A percentile compares a stretch with the other conserved stretches of the same genome.
Evolutionary conservation across 2,329 filamentous ascomycete species (phyloP).

Genomic region (Raffaelea deltoideospora): DNA sequence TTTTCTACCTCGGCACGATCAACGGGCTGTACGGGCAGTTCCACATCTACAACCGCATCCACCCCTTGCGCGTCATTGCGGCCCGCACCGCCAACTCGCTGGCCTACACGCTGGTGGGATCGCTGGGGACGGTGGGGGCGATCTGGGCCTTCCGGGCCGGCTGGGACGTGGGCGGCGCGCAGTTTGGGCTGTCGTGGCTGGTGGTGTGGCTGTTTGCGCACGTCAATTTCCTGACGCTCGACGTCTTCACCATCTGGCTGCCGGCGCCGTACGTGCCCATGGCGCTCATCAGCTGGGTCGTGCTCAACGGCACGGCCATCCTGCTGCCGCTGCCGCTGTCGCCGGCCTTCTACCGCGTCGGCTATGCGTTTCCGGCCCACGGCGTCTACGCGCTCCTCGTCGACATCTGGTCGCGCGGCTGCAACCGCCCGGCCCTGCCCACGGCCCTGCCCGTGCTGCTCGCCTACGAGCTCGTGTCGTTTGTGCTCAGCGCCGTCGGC

Average conservation of each 20-base stretch:
- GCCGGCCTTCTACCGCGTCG: conserved; percentile 24
- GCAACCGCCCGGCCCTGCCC: conserved; percentile 20
- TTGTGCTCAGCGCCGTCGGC: conserved; percentile 12
- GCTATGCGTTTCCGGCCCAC: conserved; percentile 24
- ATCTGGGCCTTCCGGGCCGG: conserved; percentile 28
- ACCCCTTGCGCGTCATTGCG: conserved; percentile 16
- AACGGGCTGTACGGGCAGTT: conserved; percentile 20
- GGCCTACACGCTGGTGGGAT: conserved; percentile 20
- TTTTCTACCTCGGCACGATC: conserved; percentile 18
- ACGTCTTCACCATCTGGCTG: conserved; percentile 25
- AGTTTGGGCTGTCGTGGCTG: conserved; percentile 16
- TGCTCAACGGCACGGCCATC: conserved; percentile 25
- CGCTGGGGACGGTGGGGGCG: conserved; percentile 22
- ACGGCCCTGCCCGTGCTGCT: conserved; percentile 27
- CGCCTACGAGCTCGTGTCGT: conserved; percentile 17
- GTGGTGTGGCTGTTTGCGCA: conserved; percentile 20
- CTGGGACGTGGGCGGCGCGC: conserved; percentile 21
- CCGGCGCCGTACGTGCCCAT: conserved; percentile 22
- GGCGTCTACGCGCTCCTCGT: conserved; percentile 23
- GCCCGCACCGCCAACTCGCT: conserved; percentile 15
- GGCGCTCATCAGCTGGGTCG: conserved; percentile 22
- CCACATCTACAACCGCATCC: conserved; percentile 19
- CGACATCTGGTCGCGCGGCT: conserved; percentile 27
- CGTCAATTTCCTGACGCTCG: conserved; percentile 20
- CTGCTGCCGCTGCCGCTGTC: conserved; percentile 26